Percentiles rank a stretch among this genome's conserved stretches.
Evolutionary conservation across 2,329 filamentous ascomycete species (phyloP).

Genomic region (Penicillium sp.): DNA sequence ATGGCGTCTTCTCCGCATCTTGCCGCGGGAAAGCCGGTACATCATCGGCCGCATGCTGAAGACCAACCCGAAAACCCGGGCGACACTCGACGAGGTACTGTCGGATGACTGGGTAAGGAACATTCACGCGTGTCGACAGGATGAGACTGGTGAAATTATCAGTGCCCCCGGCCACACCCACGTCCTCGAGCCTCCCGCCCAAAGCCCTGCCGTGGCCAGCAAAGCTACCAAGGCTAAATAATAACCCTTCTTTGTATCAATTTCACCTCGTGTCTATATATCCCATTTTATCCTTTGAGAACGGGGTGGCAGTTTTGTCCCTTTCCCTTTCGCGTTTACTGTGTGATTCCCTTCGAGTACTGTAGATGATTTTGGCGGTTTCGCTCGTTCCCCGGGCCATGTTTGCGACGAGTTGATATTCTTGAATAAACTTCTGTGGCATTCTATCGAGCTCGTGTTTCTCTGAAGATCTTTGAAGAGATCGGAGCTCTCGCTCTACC

Average conservation of each 20-base stretch:
- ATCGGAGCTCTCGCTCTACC: not conserved
- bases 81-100: conserved; percentile 80
- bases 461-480: not conserved
- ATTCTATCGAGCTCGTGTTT: not conserved
- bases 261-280: conserved; percentile 20
- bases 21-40: conserved; percentile 84
- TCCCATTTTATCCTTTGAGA: not conserved
- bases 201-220: conserved; percentile 34
- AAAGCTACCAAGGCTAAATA: conserved; percentile 34
- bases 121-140: conserved; percentile 76
- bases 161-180: conserved; percentile 77
- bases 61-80: conserved; percentile 76
- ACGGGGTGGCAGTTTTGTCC: conserved; percentile 3
- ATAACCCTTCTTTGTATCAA: conserved; percentile 22
- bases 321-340: not conserved
- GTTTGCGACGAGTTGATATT: not conserved
- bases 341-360: conserved; percentile 7
- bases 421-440: not conserved
- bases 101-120: conserved; percentile 87
- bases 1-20: conserved; percentile 79
- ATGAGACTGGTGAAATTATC: conserved; percentile 69
- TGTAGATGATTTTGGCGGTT: conserved; percentile 6
- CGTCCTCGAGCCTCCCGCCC: conserved; percentile 67
- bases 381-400: not conserved
- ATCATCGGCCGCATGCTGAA: conserved; percentile 93